Evolutionary conservation across 75 land plant genomes (phyloP).

Genomic region (Selaginella tamariscina): DNA sequence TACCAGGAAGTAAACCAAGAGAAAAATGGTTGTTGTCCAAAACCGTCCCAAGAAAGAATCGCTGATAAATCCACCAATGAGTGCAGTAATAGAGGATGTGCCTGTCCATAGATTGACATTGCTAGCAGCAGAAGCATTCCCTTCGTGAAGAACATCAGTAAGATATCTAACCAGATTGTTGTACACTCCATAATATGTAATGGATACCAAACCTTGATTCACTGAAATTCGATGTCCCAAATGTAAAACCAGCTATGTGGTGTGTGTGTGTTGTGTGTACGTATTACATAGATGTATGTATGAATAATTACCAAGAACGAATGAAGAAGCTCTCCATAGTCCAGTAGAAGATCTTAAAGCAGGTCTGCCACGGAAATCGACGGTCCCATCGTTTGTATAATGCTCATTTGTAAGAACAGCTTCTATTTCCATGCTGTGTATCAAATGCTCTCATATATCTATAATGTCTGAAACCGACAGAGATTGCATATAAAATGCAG

Average conservation of each 20-base stretch:
- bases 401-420: too few species aligned
- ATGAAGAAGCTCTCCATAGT: not conserved
- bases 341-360: not conserved
- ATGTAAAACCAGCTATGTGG: not conserved
- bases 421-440: too few species aligned
- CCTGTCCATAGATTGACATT: slow-evolving; percentile 56
- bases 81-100: slow-evolving; percentile 39
- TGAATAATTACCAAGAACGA: not conserved
- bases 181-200: slow-evolving; percentile 24
- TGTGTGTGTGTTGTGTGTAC: too few species aligned
- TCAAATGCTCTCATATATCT: too few species aligned
- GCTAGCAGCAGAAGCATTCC: slow-evolving; percentile 34
- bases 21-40: slow-evolving; percentile 45
- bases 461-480: too few species aligned
- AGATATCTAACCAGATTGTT: slow-evolving; percentile 43
- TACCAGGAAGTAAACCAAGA: slow-evolving; percentile 43
- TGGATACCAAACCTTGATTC: not conserved
- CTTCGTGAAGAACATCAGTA: slow-evolving; percentile 37
- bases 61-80: slow-evolving; percentile 48
- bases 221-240: not conserved
- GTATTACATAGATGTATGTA: not conserved
- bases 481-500: too few species aligned
- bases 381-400: not conserved
- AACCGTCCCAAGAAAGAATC: slow-evolving; percentile 46
- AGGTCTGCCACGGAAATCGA: not conserved